Evolutionary conservation across 2,329 filamentous ascomycete genomes (phyloP), one percentile per base, ranked within the genome.

Genomic region (Magnaporthiopsis incrustans): DNA sequence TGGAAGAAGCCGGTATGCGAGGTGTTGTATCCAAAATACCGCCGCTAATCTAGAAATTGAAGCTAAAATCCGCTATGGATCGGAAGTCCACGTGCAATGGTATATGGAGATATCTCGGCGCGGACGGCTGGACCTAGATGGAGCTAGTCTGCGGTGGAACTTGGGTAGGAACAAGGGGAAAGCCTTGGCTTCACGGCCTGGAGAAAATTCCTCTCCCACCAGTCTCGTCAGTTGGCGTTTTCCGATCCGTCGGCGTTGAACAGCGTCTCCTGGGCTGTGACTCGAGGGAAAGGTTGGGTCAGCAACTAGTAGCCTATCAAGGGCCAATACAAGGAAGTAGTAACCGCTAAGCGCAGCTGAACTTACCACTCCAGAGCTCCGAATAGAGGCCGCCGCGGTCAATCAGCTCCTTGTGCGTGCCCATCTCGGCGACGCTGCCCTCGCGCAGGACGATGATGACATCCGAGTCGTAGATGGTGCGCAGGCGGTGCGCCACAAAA

Each of bases 381-480:
- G 91, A 87, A 74, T 98, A 98, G 26, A 97, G 81, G 0, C 91
- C 91, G 22, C 85, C 88, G 22, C 78, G 81, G 69, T 95, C 89
- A 66, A 98, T 85, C 65, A 99, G 77, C 73, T 95, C 85, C 65
- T 89, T 84, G 75, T 99, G 95, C 22, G 90, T 96, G 18, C 95
- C 95, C 75, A 85, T 87, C 78, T 98, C 95, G 2, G 88, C 91
- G n/a, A 98, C 92, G 18, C 80, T 81, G 0, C 95, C 95, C 66
- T 90, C 88, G 73, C 88, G 89, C 64, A 98, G 78, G 53, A 98
- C 95, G 70, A 98, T 93, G 70, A 98, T 98, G 70, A 93, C 79
- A 76, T 98, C 90, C 56, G 91, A 91, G 71, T 98, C 95, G 71
- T 91, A 96, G 68, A 99, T 97, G 0, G 95, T 98, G 63, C 94